phyloP scores from a whole-genome alignment of 1,139 yeast genomes.

The Hyphopichia wangnamkhiaoensis region DNA sequence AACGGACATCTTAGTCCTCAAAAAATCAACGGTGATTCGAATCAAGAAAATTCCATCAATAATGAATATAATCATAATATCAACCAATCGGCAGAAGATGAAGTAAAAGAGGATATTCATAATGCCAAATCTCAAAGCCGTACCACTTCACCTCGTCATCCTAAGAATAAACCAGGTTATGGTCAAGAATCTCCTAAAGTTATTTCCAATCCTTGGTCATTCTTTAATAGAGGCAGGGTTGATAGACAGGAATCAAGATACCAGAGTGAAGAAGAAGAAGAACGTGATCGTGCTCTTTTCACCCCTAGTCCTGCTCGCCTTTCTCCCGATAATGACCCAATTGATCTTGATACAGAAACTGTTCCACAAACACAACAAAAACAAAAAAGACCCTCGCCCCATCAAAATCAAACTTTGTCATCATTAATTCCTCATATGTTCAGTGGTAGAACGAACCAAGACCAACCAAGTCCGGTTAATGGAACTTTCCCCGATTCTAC shows the following conservation, averaged over 20 bases:
- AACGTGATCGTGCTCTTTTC: conserved; percentile 7
- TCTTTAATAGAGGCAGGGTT: conserved; percentile 18
- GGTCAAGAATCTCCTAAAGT: conserved; percentile 21
- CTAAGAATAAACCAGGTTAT: conserved; percentile 3
- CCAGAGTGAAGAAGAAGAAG: conserved; percentile 26
- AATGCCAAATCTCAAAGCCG: background rate
- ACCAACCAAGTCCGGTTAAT: background rate
- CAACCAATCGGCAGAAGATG: conserved; percentile 1
- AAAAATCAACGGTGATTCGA: too few relatives aligned
- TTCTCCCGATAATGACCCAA: conserved; percentile 6
- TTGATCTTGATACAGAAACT: conserved; percentile 9
- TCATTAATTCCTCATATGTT: conserved; percentile 16
- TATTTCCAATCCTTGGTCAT: conserved; percentile 30
- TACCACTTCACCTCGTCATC: background rate
- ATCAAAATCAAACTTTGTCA: conserved; percentile 11
- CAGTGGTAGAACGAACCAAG: conserved; percentile 11
- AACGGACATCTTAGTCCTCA: too few relatives aligned
- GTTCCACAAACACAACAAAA: conserved; percentile 9
- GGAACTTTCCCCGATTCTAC: background rate
- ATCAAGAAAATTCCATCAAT: background rate
- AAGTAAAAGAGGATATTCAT: conserved; percentile 1
- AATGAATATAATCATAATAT: conserved; percentile 1
- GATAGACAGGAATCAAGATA: conserved; percentile 31
- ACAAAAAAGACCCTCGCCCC: conserved; percentile 7
- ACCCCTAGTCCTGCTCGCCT: background rate